Evolutionary conservation across 83 land plant species (phyloP).

Genomic region (Picea mariana): DNA sequence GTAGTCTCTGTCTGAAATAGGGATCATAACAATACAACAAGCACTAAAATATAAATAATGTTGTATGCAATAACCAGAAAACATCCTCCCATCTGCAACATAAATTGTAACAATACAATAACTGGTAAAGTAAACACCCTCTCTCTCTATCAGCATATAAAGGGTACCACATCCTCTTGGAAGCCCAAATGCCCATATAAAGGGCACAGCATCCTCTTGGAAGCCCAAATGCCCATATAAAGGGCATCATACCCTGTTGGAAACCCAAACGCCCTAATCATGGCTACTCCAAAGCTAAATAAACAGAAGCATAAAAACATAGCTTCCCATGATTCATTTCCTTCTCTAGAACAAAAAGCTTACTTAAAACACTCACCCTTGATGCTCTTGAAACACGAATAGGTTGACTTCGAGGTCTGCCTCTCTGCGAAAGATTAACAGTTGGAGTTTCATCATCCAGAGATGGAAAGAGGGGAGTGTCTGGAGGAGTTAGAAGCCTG

Average conservation of each 20-base stretch:
- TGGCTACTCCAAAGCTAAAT: slow-evolving; percentile 4
- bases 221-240: too few species aligned
- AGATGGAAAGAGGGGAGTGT: slow-evolving; percentile 75
- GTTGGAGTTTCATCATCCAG: slow-evolving; percentile 58
- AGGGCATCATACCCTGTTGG: neutral
- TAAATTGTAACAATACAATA: too few species aligned
- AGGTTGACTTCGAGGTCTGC: slow-evolving; percentile 60
- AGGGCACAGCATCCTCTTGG: too few species aligned
- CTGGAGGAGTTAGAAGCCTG: slow-evolving; percentile 80
- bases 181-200: too few species aligned
- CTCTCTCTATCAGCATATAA: too few species aligned
- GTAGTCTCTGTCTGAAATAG: slow-evolving; percentile 50
- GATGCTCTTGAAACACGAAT: slow-evolving; percentile 56
- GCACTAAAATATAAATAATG: neutral
- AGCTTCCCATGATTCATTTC: neutral
- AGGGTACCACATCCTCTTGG: too few species aligned
- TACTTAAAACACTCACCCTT: slow-evolving; percentile 31
- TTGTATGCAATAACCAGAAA: neutral
- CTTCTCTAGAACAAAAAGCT: too few species aligned
- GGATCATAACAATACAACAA: neutral
- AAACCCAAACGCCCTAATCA: neutral
- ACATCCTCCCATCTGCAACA: neutral
- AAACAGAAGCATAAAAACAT: neutral
- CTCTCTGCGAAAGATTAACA: slow-evolving; percentile 30
- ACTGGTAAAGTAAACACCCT: too few species aligned